Evolutionary conservation across 2,329 filamentous ascomycete species (phyloP).

Genomic region (Fusarium sp.): DNA sequence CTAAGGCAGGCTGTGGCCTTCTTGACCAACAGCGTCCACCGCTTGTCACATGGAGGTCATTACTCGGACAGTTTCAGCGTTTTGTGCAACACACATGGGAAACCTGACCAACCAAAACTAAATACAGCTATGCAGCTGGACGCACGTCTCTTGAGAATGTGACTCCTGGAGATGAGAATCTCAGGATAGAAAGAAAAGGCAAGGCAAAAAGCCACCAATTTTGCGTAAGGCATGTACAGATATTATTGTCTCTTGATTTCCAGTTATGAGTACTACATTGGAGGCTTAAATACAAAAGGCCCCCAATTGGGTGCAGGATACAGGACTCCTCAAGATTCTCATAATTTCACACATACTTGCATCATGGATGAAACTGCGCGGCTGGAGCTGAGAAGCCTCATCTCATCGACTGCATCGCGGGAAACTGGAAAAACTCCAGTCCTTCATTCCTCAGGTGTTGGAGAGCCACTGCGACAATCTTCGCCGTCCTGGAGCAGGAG

Average conservation of each 20-base stretch:
- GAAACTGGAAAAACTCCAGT: not conserved
- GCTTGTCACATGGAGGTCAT: not conserved
- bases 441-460: rapidly evolving
- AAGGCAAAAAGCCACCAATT: not conserved
- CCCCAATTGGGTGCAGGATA: not conserved
- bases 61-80: not conserved
- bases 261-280: too few species aligned
- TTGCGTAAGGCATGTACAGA: not conserved
- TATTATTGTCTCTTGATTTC: not conserved
- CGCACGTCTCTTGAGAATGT: not conserved
- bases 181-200: not conserved
- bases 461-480: not conserved
- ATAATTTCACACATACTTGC: too few species aligned
- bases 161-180: not conserved
- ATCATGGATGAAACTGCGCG: not conserved
- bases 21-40: not conserved
- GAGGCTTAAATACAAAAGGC: too few species aligned
- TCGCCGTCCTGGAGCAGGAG: not conserved
- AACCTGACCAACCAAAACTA: not conserved
- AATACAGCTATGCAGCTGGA: not conserved
- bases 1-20: not conserved
- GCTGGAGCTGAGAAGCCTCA: not conserved
- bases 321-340: not conserved
- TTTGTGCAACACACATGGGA: not conserved
- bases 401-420: rapidly evolving